A percentile compares a stretch with the other conserved stretches of the same genome.
phyloP scores from a whole-genome alignment of 805 yeast genomes.

The Saccharomycopsis fermentans region DNA sequence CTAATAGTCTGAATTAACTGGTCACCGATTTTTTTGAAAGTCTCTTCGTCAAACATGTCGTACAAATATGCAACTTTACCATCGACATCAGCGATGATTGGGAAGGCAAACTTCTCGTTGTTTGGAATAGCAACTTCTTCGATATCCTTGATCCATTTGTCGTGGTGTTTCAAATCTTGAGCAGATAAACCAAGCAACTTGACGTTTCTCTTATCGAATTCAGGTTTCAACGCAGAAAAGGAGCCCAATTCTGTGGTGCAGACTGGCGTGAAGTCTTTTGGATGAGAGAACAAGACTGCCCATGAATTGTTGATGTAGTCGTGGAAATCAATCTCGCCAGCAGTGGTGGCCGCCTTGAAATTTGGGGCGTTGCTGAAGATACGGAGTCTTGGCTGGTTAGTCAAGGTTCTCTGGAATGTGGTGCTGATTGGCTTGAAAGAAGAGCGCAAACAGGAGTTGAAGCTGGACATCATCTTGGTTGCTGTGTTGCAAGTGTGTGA shows the following conservation, averaged over 20 bases:
- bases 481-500: no score
- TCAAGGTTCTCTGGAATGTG: slow-evolving; percentile 1
- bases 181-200: slow-evolving; percentile 88
- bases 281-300: slow-evolving; percentile 87
- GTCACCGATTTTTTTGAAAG: slow-evolving; percentile 59
- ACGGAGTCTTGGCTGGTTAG: slow-evolving; percentile 52
- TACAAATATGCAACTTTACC: slow-evolving; percentile 76
- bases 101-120: slow-evolving; percentile 70
- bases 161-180: slow-evolving; percentile 70
- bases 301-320: slow-evolving; percentile 77
- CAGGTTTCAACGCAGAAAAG: slow-evolving; percentile 80
- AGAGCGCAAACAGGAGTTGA: background rate
- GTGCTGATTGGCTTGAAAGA: background rate
- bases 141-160: slow-evolving; percentile 83
- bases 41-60: slow-evolving; percentile 84
- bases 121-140: slow-evolving; percentile 58
- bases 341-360: slow-evolving; percentile 73
- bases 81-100: slow-evolving; percentile 81
- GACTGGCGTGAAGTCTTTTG: slow-evolving; percentile 94
- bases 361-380: slow-evolving; percentile 84
- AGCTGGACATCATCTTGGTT: background rate
- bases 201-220: slow-evolving; percentile 74
- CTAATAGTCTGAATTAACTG: slow-evolving; percentile 83
- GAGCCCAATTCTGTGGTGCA: slow-evolving; percentile 96
- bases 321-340: slow-evolving; percentile 79